phyloP scores from a whole-genome alignment of 2,329 filamentous ascomycete genomes.

The Sarocladium strictum region DNA sequence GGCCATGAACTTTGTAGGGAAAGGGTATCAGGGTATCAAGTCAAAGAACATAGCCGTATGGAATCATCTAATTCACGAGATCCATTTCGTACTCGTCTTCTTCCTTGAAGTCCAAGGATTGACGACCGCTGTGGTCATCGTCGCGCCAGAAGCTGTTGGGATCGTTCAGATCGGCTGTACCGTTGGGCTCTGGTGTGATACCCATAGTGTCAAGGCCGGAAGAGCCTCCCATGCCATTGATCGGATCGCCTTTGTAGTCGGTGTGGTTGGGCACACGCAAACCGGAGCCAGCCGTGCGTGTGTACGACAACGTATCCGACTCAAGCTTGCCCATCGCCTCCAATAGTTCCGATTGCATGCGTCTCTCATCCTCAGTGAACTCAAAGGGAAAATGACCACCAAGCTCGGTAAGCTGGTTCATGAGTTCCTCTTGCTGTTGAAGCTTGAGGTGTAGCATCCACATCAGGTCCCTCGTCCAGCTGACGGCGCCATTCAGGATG shows the following conservation, averaged over 20 bases:
- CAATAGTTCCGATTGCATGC: constrained; percentile 90
- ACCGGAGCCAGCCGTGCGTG: constrained; percentile 74
- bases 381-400: constrained; percentile 76
- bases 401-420: constrained; percentile 65
- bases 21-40: constrained; percentile 14
- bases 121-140: constrained; percentile 66
- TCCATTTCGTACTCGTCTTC: constrained; percentile 94
- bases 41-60: constrained; percentile 17
- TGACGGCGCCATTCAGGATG: constrained; percentile 92
- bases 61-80: constrained; percentile 22
- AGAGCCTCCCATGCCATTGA: constrained; percentile 39
- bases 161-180: constrained; percentile 41
- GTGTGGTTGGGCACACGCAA: constrained; percentile 91
- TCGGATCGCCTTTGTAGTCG: constrained; percentile 76
- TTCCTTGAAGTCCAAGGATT: constrained; percentile 75
- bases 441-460: constrained; percentile 90
- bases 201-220: constrained; percentile 29
- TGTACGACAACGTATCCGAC: constrained; percentile 71
- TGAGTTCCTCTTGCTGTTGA: constrained; percentile 82
- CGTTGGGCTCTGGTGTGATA: constrained; percentile 34
- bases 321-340: constrained; percentile 82
- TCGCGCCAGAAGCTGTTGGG: constrained; percentile 59
- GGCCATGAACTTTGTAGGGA: constrained; percentile 9
- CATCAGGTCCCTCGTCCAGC: constrained; percentile 97
- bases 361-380: constrained; percentile 83